A percentile compares a stretch with the other conserved stretches of the same genome.
Conservation (phyloP, 2,329 filamentous ascomycete genomes). For the Colletotrichum noveboracense region DNA sequence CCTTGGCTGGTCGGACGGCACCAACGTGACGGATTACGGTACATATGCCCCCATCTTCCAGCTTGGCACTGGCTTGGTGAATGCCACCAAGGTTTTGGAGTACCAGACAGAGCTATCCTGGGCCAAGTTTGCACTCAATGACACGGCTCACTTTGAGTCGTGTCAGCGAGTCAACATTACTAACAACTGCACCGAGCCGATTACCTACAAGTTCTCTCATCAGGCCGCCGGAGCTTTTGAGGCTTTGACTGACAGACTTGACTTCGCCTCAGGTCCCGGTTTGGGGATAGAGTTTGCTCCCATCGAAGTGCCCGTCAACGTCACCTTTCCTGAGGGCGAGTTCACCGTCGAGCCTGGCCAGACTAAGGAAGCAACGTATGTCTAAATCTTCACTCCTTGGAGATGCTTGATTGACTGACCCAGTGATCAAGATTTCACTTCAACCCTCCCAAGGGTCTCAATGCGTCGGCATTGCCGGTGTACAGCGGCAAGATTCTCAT, state of each 20-base stretch:
- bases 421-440: slow-evolving; percentile 26
- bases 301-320: background rate
- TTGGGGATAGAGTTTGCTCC: background rate
- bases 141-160: slow-evolving; percentile 47
- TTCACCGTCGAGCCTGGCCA: slow-evolving; percentile 30
- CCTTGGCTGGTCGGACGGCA: slow-evolving; percentile 35
- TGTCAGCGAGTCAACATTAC: slow-evolving; percentile 42
- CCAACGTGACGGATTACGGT: slow-evolving; percentile 21
- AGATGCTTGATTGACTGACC: background rate
- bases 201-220: slow-evolving; percentile 45
- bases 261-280: background rate
- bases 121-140: slow-evolving; percentile 52
- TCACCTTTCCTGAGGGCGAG: slow-evolving; percentile 3
- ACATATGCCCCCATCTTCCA: slow-evolving; percentile 38
- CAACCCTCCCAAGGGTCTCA: slow-evolving; percentile 27
- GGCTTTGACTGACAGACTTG: background rate
- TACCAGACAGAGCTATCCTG: slow-evolving; percentile 43
- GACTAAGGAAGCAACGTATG: slow-evolving; percentile 23
- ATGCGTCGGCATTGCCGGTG: slow-evolving; percentile 39
- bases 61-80: slow-evolving; percentile 52
- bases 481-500: slow-evolving; percentile 51
- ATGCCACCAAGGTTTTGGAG: slow-evolving; percentile 49
- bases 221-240: slow-evolving; percentile 34
- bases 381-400: no score
- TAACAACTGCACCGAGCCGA: slow-evolving; percentile 41